Evolutionary conservation across 208 protist genomes (phyloP), one percentile per base, ranked within the genome.

Genomic region (Trypanosoma platydactyli): DNA sequence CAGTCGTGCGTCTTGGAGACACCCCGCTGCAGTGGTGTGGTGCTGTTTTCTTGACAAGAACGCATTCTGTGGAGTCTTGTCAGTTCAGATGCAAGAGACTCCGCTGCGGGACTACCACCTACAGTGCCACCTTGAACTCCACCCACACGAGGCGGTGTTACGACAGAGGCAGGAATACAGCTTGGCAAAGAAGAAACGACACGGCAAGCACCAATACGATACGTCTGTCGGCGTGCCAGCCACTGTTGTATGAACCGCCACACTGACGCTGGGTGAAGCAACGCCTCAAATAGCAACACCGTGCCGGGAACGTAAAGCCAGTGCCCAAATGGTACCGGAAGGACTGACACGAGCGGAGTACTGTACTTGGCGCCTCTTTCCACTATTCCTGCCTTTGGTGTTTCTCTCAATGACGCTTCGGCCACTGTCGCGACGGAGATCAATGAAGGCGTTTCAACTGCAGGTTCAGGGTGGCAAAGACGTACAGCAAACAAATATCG

Each of bases 401-500:
- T n/a, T n/a, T n/a, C n/a, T n/a, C n/a, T n/a, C n/a, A n/a, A n/a
- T n/a, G n/a, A n/a, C n/a, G n/a, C n/a, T n/a, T n/a, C n/a, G n/a
- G 33, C 33, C 9, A 9, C 33, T 38, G 33, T 9, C 33, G 33
- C 33, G 3, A 38, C 33, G 33, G 33, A 38, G 5, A 9, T 38
- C 9, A 9, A 38, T 38, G 33, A 38, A 9, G 33, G 33, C 9
- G 33, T 38, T 38, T 38, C 33, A 38, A 41, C 27, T 60, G 16
- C 20, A 9, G 22, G 29, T 9, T 22, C 45, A 3, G 57, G 57
- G 18, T 50, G 57, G 44, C 12, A 24, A 9, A 71, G 44, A 22
- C 50, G 65, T 11, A 66, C 57, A 25, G 58, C 68, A 59, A 73
- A 73, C 24, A 73, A 48, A 59, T 73, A 67, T 15, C 41, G 68